Evolutionary conservation across 2,329 filamentous ascomycete species (phyloP).

Genomic region (Scedosporium dehoogii): DNA sequence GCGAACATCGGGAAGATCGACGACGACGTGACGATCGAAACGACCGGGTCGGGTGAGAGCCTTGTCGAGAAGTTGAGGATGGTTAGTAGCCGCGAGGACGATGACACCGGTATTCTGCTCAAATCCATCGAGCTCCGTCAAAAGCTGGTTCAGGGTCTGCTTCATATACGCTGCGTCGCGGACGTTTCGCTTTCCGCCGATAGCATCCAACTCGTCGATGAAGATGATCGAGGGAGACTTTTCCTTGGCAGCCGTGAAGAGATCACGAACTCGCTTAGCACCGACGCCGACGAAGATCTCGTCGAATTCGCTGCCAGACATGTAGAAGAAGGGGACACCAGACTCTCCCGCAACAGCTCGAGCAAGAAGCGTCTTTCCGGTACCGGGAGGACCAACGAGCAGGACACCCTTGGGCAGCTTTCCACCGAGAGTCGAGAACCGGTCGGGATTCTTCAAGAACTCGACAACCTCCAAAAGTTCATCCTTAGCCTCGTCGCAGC

Average conservation of each 20-base stretch:
- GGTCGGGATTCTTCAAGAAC: conserved; percentile 86
- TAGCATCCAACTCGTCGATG: conserved; percentile 89
- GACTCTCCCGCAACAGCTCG: conserved; percentile 94
- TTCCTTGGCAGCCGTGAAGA: conserved; percentile 71
- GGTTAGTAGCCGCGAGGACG: conserved; percentile 92
- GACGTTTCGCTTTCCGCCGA: conserved; percentile 87
- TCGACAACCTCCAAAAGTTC: conserved; percentile 95
- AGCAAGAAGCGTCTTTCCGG: conserved; percentile 91
- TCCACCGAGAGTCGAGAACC: conserved; percentile 86
- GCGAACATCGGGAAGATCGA: conserved; percentile 83
- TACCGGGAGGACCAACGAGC: conserved; percentile 89
- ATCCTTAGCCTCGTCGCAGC: conserved; percentile 96
- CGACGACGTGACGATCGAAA: conserved; percentile 86
- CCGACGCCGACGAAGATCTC: conserved; percentile 97
- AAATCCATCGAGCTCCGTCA: conserved; percentile 95
- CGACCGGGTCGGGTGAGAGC: conserved; percentile 88
- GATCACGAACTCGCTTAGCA: conserved; percentile 88
- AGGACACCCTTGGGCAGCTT: conserved; percentile 96
- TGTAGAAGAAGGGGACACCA: conserved; percentile 98
- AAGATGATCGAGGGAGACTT: conserved; percentile 93
- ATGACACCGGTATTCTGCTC: conserved; percentile 91
- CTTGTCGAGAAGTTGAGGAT: conserved; percentile 88
- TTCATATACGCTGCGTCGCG: conserved; percentile 91
- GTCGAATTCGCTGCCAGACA: conserved; percentile 98
- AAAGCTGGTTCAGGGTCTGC: conserved; percentile 92